Base-by-base conservation (phyloP, 208 protist genomes). In the Leishmania tropica region DNA sequence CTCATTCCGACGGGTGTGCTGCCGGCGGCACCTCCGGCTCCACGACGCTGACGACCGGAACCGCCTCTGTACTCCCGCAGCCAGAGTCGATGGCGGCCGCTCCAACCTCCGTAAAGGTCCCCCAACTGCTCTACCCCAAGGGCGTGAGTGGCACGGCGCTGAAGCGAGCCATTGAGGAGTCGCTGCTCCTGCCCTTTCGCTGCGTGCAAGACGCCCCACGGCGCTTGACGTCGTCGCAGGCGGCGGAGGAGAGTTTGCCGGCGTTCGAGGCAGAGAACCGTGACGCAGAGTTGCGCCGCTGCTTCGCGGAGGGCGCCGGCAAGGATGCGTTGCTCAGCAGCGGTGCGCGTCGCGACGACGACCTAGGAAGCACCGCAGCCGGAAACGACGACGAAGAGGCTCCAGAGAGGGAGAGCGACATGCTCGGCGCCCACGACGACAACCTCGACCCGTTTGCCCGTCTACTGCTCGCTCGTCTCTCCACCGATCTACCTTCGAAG, bases 91-190 rank as follows among this genome's bases (percentile, higher is more conserved):
- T 31, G 3, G 31, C n/a, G 7, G 31, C 47, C 28, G 74, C 62
- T 40, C 64, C 77, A 45, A 62, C 60, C 8, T 74, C 77, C 31
- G 17, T 42, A 31, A 35, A 3, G 54, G 40, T 81, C 24, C 79
- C 83, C 28, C 81, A 81, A 60, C 67, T 83, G 53, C 83, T 87
- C n/a, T 87, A 87, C 75, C 79, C 73, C 54, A 51, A 84, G 21
- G 88, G 83, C 31, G 83, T 92, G 47, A 92, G 86, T 56, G 82
- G 79, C 31, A 78, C 85, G 47, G 90, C 94, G 40, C 75, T 97
- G 42, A 90, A 90, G 67, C 78, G 90, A 7, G 94, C 94, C 47
- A 96, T 97, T 75, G 87, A 91, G 40, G 94, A 97, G 76, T 88
- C 81, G 31, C 65, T 93, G 45, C 77, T 84, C 73, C 84, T 96